Evolutionary conservation across 495 filamentous ascomycete species (phyloP).

Genomic region (Filosporella fistucella): DNA sequence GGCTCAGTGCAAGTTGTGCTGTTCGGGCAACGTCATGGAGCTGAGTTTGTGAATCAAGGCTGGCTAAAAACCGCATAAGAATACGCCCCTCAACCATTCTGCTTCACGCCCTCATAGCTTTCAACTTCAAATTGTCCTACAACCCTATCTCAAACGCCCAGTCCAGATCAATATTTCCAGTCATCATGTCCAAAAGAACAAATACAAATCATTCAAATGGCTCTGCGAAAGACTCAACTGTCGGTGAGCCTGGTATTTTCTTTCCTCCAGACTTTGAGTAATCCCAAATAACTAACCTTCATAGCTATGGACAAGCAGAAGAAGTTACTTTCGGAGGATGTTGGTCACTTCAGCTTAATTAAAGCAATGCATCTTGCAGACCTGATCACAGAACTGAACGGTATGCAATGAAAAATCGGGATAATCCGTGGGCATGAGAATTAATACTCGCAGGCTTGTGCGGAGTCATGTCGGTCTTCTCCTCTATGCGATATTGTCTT

Average conservation of each 20-base stretch:
- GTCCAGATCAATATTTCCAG: too few species aligned
- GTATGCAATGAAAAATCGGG: conserved; percentile 35
- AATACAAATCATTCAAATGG: conserved; percentile 36
- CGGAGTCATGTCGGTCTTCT: conserved; percentile 91
- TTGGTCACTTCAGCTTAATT: conserved; percentile 64
- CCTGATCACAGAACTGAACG: conserved; percentile 92
- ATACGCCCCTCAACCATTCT: too few species aligned
- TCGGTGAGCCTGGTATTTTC: conserved; percentile 18
- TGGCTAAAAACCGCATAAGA: too few species aligned
- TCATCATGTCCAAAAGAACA: conserved; percentile 45
- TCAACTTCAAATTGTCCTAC: too few species aligned
- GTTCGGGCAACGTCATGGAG: too few species aligned
- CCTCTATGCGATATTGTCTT: conserved; percentile 90
- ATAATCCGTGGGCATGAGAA: neutral
- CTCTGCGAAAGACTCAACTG: conserved; percentile 26
- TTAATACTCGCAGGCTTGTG: conserved; percentile 55
- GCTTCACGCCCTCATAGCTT: too few species aligned
- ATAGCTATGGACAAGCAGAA: conserved; percentile 81
- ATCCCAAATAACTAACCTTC: neutral
- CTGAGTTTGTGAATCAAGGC: too few species aligned
- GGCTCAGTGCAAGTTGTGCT: too few species aligned
- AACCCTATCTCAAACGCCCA: too few species aligned
- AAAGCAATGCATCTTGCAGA: conserved; percentile 92
- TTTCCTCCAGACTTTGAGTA: neutral
- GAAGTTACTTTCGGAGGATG: conserved; percentile 67